phyloP scores from a whole-genome alignment of 495 filamentous ascomycete species.

The Xylaria castorea region DNA sequence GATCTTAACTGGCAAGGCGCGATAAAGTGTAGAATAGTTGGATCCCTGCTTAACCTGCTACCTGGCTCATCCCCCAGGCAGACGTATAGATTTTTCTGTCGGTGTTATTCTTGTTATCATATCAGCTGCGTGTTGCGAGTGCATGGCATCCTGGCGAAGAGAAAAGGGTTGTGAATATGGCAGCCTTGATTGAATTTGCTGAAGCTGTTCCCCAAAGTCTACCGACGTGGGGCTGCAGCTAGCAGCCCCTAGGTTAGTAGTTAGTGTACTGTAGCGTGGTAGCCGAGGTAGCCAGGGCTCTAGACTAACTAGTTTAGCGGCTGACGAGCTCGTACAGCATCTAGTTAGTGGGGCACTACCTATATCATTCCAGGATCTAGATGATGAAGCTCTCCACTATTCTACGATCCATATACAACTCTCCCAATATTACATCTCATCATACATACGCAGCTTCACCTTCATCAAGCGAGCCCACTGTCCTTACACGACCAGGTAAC shows the following conservation, averaged over 20 bases:
- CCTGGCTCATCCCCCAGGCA: constrained; percentile 29
- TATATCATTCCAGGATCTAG: background rate
- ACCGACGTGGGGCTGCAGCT: constrained; percentile 9
- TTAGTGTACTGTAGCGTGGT: background rate
- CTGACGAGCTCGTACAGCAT: background rate
- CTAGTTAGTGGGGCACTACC: background rate
- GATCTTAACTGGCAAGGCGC: background rate
- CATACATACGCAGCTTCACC: constrained; percentile 3
- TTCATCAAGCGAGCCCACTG: background rate
- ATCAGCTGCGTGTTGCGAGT: background rate
- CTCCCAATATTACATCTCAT: constrained; percentile 1
- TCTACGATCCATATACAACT: background rate
- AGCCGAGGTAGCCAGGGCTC: background rate
- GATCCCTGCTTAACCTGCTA: background rate
- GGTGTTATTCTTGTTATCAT: constrained; percentile 20
- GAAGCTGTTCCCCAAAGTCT: constrained; percentile 6
- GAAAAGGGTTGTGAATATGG: background rate
- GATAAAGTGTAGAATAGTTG: background rate
- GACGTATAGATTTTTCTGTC: background rate
- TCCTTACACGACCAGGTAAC: background rate
- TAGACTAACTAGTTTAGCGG: background rate
- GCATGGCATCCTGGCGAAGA: background rate
- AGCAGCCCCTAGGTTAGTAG: background rate
- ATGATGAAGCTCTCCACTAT: constrained; percentile 3
- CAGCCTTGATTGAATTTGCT: constrained; percentile 7